Evolutionary conservation across 1,284 basidiomycete genomes (phyloP).

Genomic region (Takashimella tepidaria): DNA sequence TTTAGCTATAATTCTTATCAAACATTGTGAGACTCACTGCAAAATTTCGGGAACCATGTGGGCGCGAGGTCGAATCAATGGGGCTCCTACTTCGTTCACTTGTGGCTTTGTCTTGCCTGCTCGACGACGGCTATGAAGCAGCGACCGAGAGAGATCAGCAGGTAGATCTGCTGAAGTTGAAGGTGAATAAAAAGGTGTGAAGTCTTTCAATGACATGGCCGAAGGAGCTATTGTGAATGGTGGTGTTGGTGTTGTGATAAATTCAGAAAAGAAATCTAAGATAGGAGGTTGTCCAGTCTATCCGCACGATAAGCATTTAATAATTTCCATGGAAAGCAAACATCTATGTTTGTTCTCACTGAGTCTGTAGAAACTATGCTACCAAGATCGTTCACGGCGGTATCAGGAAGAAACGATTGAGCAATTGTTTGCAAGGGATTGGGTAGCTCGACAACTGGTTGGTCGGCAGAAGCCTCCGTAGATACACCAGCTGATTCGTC

Average conservation of each 20-base stretch:
- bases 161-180: constrained; percentile 48
- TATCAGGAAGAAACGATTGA: neutral
- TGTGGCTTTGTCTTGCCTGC: neutral
- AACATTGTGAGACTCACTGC: constrained; percentile 52
- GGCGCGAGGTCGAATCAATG: neutral
- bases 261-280: neutral
- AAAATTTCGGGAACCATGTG: neutral
- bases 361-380: no score
- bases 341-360: no score
- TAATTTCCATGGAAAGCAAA: no score
- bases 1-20: constrained; percentile 34
- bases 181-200: neutral
- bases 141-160: constrained; percentile 69
- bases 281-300: neutral
- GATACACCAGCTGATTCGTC: neutral
- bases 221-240: neutral
- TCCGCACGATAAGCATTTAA: no score
- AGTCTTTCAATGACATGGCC: neutral
- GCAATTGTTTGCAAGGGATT: neutral
- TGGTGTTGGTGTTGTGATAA: no score
- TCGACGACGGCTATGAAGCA: neutral
- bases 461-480: neutral
- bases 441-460: neutral
- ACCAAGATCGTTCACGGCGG: no score
- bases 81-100: neutral